Evolutionary conservation across 192 early-diverging fungal species (phyloP), one percentile per base, ranked within the genome.

Genomic region (Phlyctochytrium planicorne): DNA sequence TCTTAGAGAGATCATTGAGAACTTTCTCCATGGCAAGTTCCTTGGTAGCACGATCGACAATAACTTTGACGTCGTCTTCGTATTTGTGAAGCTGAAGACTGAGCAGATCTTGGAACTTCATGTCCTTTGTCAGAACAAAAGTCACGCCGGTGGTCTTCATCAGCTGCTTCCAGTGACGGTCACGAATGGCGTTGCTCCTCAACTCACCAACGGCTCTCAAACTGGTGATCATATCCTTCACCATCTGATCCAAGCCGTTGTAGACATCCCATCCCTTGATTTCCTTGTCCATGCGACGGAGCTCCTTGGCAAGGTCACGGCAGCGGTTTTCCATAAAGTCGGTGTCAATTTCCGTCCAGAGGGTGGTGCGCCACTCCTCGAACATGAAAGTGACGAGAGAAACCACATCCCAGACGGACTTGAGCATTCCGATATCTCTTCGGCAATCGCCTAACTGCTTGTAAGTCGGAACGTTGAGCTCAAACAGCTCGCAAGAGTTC

Each of bases 261-360:
- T 84, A 88, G 25, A 82, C 86, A 71, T 88, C 83, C 86, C 86
- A 88, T 17, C 78, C 84, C 69, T 88, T 88, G 68, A 88, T 87
- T 69, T 88, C 86, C 52, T 85, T 87, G 72, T 88, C 86, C 86
- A 88, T 86, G 23, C 78, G 67, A 23, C 86, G 65, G 30, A 88
- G 72, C 53, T 88, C 86, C 62, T 88, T 88, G 14, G 76, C 70
- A 12, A 88, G 71, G 59, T 88, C 86, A 17, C 84, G 62, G 62
- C 86, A 88, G 1, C 76, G 62, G 29, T 68, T 80, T 75, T 88
- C 86, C 84, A 88, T 87, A 1, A 74, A 62, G 60, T 88, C 86
- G 16, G 84, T 84, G 60, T 88, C 83, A 67, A 88, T 87, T 63
- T 87, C 84, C 4, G 74, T 84, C 86, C 86, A 88, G 2, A 87